Evolutionary conservation across 768 basidiomycete species (phyloP).

Genomic region (Hericium coralloides): DNA sequence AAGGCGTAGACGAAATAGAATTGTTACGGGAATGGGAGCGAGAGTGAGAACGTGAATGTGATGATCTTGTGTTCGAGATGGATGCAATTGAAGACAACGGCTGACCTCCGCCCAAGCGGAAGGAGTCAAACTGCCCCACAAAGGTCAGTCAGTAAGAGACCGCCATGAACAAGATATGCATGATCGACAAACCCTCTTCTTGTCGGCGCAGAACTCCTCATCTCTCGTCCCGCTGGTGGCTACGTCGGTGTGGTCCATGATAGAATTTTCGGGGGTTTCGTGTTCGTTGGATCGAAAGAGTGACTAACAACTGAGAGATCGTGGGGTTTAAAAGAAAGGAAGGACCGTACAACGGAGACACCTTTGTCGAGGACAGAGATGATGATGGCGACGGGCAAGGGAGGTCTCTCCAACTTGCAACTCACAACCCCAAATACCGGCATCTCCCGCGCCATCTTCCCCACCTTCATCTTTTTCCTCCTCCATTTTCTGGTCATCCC

Average conservation of each 20-base stretch:
- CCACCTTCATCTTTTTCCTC: not conserved
- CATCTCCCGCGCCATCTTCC: not conserved
- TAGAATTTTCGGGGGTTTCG: conserved; percentile 16
- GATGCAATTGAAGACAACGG: conserved; percentile 22
- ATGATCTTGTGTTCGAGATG: conserved; percentile 33
- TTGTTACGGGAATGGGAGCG: conserved; percentile 68
- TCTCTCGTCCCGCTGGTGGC: conserved; percentile 22
- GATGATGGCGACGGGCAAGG: conserved; percentile 22
- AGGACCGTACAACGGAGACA: conserved; percentile 22
- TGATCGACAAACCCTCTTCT: conserved; percentile 29
- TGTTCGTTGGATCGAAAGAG: conserved; percentile 24
- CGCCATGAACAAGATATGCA: not conserved
- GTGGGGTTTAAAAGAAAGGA: conserved; percentile 27
- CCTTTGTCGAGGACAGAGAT: conserved; percentile 12
- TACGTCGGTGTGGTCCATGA: conserved; percentile 31
- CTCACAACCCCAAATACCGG: conserved; percentile 19
- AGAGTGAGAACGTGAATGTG: conserved; percentile 55
- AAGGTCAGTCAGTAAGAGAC: not conserved
- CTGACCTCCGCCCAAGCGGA: conserved; percentile 49
- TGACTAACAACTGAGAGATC: conserved; percentile 26
- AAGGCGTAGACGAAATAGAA: conserved; percentile 30
- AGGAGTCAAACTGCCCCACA: conserved; percentile 52
- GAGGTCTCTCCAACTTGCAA: conserved; percentile 12
- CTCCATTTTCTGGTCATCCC: not conserved
- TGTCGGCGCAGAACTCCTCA: conserved; percentile 28